Percentiles rank a stretch among this genome's conserved stretches.
These are phyloP conservation scores for Fusarium udum DNA, from an alignment of 2,329 filamentous ascomycete species.

Conservation along the genomic window DNA sequence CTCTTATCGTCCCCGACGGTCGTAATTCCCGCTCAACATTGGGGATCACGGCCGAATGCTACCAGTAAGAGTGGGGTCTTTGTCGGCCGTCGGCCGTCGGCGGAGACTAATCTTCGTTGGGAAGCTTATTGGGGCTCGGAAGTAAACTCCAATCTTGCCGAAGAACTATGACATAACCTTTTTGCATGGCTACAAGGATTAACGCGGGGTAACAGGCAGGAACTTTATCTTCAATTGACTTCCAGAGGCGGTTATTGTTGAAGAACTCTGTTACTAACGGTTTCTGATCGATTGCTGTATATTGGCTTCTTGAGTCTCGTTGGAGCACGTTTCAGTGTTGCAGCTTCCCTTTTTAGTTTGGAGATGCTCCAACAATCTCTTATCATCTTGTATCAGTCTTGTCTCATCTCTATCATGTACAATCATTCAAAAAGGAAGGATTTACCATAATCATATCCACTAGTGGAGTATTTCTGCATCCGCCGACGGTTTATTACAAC, in stretches of 20 bases:
- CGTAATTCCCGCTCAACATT: neutral
- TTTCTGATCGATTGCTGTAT: neutral
- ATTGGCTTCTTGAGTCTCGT: too few relatives aligned
- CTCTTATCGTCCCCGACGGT: neutral
- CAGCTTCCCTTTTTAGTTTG: rapidly evolving
- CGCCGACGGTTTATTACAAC: neutral
- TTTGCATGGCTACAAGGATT: neutral
- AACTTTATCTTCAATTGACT: neutral
- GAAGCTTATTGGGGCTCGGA: neutral
- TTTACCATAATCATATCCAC: neutral
- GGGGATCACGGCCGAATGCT: neutral
- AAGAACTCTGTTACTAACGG: neutral
- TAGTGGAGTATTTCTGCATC: neutral
- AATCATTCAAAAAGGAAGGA: neutral
- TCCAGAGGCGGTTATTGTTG: rapidly evolving
- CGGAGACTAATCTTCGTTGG: neutral
- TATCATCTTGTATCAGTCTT: neutral
- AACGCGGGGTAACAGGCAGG: neutral
- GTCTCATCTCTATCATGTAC: neutral
- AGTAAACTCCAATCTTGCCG: neutral
- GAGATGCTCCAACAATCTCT: neutral
- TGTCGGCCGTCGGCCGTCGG: slow-evolving; percentile 6
- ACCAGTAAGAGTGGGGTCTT: neutral
- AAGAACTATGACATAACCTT: neutral
- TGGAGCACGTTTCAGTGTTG: too few relatives aligned